Evolutionary conservation across 2,329 filamentous ascomycete species (phyloP), one percentile per base, ranked within the genome.

Genomic region (Penicillium sp.): DNA sequence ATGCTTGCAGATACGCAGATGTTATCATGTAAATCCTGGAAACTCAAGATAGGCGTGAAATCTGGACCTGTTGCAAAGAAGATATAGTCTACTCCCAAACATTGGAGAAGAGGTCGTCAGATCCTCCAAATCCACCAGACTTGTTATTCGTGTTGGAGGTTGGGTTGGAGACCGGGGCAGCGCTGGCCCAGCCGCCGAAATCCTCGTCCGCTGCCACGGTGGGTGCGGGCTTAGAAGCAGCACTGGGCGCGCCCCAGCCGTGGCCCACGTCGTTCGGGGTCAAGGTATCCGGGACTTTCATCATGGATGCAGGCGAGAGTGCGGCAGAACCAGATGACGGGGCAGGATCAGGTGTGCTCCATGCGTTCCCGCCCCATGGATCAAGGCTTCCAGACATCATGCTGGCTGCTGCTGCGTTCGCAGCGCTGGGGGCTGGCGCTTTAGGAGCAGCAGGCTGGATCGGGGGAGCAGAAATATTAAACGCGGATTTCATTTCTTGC

Each of bases 131-230:
- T 21, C 84, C 86, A 64, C 87, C 84, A 15, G 82, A 78, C 75
- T 89, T 76, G 34, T 75, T 72, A 11, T 79, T 78, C 46, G 75
- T 81, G 65, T 58, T 63, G 13, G 71, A 57, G 8, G 75, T 71
- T 15, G 58, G 5, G 55, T 58, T 9, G 80, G 76, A 80, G 66
- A 65, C 83, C 68, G 83, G 87, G 78, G 81, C 79, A 44, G 86
- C 85, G 70, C 91, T 95, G 47, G 90, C 87, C 93, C 93, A 97
- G 13, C 93, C 92, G 21, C 93, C 93, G 78, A 97, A 97, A 70
- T 97, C 93, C 74, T 97, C 93, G 67, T 97, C 93, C 0, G 90
- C 89, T 36, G 89, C 83, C 2, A 96, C 89, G 68, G 88, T 87
- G 25, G 90, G 86, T 19, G 72, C 52, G 39, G 70, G 65, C 64